A percentile compares a stretch with the other conserved stretches of the same genome.
Conservation (phyloP, 495 filamentous ascomycete genomes). For the Penicillium desertorum region DNA sequence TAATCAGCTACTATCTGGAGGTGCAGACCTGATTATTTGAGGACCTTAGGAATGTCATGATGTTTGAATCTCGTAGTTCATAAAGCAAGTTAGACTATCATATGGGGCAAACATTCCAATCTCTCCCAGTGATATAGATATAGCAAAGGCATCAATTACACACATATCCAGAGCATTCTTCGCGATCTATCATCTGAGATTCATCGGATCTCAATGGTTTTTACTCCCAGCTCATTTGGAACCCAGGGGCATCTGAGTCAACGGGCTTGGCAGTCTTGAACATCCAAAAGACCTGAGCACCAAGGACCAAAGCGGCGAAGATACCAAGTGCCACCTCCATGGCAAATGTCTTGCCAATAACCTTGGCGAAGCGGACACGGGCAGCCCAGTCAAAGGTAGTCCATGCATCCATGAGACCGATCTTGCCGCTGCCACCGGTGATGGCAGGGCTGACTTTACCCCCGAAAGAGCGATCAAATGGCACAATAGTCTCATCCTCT, state of each 20-base stretch:
- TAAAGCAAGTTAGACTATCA: neutral
- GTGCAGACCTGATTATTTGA: neutral
- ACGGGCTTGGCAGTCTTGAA: slow-evolving; percentile 4
- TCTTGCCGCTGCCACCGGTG: slow-evolving; percentile 65
- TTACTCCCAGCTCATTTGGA: neutral
- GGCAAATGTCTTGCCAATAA: slow-evolving; percentile 64
- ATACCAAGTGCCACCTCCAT: slow-evolving; percentile 48
- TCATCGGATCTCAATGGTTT: neutral
- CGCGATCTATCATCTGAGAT: neutral
- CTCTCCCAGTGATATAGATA: neutral
- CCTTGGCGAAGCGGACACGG: slow-evolving; percentile 63
- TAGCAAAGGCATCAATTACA: neutral
- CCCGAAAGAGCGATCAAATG: slow-evolving; percentile 71
- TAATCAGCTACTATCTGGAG: neutral
- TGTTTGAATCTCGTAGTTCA: neutral
- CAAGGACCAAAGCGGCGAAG: slow-evolving; percentile 40
- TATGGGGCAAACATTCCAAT: neutral
- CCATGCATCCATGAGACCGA: slow-evolving; percentile 71
- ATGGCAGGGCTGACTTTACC: slow-evolving; percentile 59
- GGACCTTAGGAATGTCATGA: neutral
- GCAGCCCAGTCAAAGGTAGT: slow-evolving; percentile 64
- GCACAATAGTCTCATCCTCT: slow-evolving; percentile 67
- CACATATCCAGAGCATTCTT: neutral
- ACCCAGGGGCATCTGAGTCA: neutral
- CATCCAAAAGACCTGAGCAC: slow-evolving; percentile 35